Evolutionary conservation across 306 rosid genomes (phyloP).

Genomic region (Arachis hypogaea): DNA sequence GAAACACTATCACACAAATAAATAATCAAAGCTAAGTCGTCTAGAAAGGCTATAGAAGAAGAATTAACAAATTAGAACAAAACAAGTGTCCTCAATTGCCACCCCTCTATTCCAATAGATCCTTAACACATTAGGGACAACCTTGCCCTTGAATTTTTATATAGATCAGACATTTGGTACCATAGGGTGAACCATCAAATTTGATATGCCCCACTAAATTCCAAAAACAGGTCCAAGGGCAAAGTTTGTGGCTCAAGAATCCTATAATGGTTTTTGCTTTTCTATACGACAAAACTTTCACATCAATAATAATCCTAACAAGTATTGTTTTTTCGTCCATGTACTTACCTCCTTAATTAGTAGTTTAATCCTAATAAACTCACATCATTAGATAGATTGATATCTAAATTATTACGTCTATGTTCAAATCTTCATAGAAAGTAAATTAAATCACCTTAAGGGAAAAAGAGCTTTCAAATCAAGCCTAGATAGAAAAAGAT

Average conservation of each 20-base stretch:
- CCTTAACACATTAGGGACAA: slow-evolving; percentile 15
- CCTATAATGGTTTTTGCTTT: slow-evolving; percentile 34
- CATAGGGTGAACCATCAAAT: slow-evolving; percentile 23
- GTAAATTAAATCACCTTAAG: background rate
- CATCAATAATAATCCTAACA: background rate
- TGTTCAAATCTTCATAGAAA: too few relatives aligned
- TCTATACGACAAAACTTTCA: slow-evolving; percentile 34
- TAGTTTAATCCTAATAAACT: background rate
- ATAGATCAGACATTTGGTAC: background rate
- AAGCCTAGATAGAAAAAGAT: slow-evolving; percentile 17
- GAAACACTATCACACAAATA: slow-evolving; percentile 12
- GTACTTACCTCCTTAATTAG: slow-evolving; percentile 23
- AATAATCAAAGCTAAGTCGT: too few relatives aligned
- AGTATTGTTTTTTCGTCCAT: slow-evolving; percentile 19
- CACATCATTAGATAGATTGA: slow-evolving; percentile 2
- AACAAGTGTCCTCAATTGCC: slow-evolving; percentile 4
- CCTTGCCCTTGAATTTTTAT: slow-evolving; percentile 25
- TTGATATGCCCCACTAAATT: slow-evolving; percentile 32
- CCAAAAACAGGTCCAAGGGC: slow-evolving; percentile 35
- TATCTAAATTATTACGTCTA: background rate
- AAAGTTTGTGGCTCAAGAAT: slow-evolving; percentile 61
- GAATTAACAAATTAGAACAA: slow-evolving; percentile 15
- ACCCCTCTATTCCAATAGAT: slow-evolving; percentile 18
- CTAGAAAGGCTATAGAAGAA: background rate
- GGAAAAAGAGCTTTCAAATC: slow-evolving; percentile 17